These are phyloP conservation scores for Picea glauca DNA, from an alignment of 75 land plant genomes.

Conservation along the genomic window DNA sequence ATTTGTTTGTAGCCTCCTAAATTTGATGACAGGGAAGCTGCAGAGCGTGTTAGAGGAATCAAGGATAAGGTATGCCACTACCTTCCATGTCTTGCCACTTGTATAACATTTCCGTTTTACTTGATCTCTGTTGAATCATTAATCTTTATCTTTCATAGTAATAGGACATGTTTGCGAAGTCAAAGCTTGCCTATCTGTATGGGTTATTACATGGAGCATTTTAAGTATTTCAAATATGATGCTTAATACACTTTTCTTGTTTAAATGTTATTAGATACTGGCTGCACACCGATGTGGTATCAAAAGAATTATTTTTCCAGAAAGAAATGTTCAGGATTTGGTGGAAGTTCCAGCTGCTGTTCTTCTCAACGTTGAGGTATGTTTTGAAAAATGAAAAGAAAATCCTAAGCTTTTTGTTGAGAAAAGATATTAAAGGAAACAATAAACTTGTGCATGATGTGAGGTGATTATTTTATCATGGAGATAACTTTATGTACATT, in stretches of 20 bases:
- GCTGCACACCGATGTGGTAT: slow-evolving; percentile 98
- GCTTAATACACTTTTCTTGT: neutral
- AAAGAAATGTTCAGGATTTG: slow-evolving; percentile 87
- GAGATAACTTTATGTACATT: no score
- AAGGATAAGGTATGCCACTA: slow-evolving; percentile 75
- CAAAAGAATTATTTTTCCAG: slow-evolving; percentile 92
- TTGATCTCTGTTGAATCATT: neutral
- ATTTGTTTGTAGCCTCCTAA: no score
- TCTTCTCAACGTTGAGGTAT: slow-evolving; percentile 46
- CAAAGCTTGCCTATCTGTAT: neutral
- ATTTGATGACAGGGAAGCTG: no score
- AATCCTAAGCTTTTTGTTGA: no score
- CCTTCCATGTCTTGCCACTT: neutral
- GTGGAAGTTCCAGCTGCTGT: slow-evolving; percentile 84
- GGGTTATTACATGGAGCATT: neutral
- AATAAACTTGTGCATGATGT: no score
- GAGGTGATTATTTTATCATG: no score
- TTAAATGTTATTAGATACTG: slow-evolving; percentile 46
- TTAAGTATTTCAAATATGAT: neutral
- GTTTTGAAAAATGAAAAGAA: neutral
- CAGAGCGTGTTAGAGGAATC: slow-evolving; percentile 19
- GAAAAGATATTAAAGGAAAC: no score
- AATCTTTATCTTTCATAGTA: neutral
- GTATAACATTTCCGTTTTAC: neutral
- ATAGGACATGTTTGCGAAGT: neutral